phyloP scores from a whole-genome alignment of 495 filamentous ascomycete genomes.

The Acidiella bohemica region DNA sequence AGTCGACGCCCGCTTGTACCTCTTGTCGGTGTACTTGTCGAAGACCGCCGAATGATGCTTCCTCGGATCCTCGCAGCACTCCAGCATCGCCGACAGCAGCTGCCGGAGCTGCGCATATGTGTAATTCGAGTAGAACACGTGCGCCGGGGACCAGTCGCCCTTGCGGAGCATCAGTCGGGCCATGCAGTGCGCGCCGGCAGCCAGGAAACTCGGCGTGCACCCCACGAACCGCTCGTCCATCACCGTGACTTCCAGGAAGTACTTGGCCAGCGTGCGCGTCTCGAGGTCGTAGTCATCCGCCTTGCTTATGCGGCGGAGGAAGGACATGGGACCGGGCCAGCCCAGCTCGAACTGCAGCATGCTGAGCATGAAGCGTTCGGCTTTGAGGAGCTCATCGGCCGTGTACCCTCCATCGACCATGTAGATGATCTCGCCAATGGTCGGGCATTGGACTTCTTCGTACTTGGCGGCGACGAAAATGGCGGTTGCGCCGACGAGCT shows the following conservation, averaged over 20 bases:
- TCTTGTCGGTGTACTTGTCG: conserved; percentile 79
- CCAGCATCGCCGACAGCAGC: conserved; percentile 59
- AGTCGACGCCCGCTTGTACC: conserved; percentile 67
- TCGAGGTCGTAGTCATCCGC: conserved; percentile 96
- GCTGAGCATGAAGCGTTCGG: conserved; percentile 92
- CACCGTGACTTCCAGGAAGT: conserved; percentile 89
- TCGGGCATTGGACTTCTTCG: conserved; percentile 94
- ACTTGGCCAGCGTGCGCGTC: conserved; percentile 91
- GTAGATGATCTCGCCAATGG: conserved; percentile 87
- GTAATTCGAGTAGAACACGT: conserved; percentile 87
- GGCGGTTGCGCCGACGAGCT: conserved; percentile 90
- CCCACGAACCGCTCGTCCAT: conserved; percentile 98
- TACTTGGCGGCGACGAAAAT: conserved; percentile 96
- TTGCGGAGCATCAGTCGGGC: conserved; percentile 80
- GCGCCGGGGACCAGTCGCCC: conserved; percentile 72
- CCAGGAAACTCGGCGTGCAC: conserved; percentile 73
- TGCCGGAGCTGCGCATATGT: conserved; percentile 71
- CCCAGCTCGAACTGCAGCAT: conserved; percentile 92
- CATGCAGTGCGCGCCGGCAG: conserved; percentile 86
- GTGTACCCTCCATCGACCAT: conserved; percentile 93
- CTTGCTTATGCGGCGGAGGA: conserved; percentile 91
- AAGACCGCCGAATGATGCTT: conserved; percentile 77
- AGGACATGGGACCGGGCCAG: conserved; percentile 97
- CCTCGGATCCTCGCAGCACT: conserved; percentile 70
- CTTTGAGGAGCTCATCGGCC: conserved; percentile 86